phyloP scores from a whole-genome alignment of 2,329 filamentous ascomycete species.

The Trichoderma afroharzianum region DNA sequence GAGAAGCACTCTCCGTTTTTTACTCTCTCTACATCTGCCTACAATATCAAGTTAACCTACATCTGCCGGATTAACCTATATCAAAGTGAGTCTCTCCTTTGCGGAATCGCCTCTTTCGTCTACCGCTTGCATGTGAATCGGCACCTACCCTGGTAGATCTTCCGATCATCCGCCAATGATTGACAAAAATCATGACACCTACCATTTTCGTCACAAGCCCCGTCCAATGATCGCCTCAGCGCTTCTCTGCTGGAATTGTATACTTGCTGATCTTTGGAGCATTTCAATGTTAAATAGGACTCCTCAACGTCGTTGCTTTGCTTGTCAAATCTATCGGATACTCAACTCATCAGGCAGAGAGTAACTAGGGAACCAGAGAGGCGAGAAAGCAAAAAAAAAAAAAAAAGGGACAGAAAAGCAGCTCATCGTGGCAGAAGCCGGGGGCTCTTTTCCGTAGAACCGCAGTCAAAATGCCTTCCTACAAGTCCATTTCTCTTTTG shows the following conservation, averaged over 20 bases:
- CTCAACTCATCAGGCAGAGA: not conserved
- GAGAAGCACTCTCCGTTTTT: not conserved
- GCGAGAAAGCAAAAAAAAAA: not conserved
- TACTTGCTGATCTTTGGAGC: conserved; percentile 5
- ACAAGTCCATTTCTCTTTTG: conserved; percentile 19
- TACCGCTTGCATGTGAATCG: conserved; percentile 6
- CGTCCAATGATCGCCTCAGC: conserved; percentile 1
- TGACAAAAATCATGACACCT: not conserved
- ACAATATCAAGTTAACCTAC: not conserved
- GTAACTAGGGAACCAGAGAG: not conserved
- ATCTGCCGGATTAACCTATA: not conserved
- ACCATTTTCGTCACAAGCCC: conserved; percentile 17
- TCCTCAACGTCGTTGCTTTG: not conserved
- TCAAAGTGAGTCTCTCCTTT: not conserved
- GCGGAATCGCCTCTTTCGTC: not conserved
- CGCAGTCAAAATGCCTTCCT: conserved; percentile 15
- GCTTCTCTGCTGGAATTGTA: not conserved
- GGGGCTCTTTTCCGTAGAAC: not conserved
- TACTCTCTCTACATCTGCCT: not conserved
- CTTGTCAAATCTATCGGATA: not conserved
- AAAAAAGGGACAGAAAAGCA: not conserved
- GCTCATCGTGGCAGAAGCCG: not conserved
- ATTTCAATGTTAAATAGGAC: conserved; percentile 2
- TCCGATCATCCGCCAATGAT: conserved; percentile 1
- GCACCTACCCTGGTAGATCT: not conserved